Base-by-base conservation (phyloP, 805 yeast species). In the Wickerhamomyces bisporus region DNA sequence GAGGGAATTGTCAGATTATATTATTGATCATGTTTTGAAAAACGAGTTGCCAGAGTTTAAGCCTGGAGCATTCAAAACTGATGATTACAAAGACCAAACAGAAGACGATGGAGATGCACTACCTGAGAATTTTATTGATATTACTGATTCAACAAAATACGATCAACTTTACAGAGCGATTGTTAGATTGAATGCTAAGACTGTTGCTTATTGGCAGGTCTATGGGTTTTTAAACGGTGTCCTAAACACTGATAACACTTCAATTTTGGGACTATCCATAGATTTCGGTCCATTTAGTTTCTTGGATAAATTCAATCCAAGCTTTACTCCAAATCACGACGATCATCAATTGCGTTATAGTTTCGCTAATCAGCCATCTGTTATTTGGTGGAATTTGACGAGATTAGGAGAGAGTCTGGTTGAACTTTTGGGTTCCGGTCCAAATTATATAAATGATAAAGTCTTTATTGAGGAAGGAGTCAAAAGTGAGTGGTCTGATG, bases 271-370 rank as follows among this genome's bases (percentile, higher is more conserved):
- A 0, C 65, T 88, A 10, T 76, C 95, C 0, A 75, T 93, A 60
- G 98, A 91, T 60, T 93, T 82, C 60, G 98, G 98, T 3, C 98
- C 98, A 1, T 93, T 86, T 63, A 85, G 94, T 15, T 83, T 88
- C 43, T 73, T 89, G 82, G 96, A 89, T 54, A 75, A 73, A 32
- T 91, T 81, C 55, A 80, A 86, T 52, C 89, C 94, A 13, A 60
- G 71, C 34, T 91, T 73, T 54, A 85, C 97, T 0, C 91, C 98
- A 2, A 91, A 93, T 55, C 87, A 86, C 39, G 97, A 88, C 53
- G 98, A 93, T 59, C 72, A 70, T 30, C 63, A 66, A 34, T 57
- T 66, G 14, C 68, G 96, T 32, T 91, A 93, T 57, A 76, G 87
- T 7, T 89, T 82, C 62, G 71, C 72, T n/a, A 87, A 85, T 52